Base-by-base conservation (phyloP, 2,329 filamentous ascomycete species). In the Talaromyces sp. region DNA sequence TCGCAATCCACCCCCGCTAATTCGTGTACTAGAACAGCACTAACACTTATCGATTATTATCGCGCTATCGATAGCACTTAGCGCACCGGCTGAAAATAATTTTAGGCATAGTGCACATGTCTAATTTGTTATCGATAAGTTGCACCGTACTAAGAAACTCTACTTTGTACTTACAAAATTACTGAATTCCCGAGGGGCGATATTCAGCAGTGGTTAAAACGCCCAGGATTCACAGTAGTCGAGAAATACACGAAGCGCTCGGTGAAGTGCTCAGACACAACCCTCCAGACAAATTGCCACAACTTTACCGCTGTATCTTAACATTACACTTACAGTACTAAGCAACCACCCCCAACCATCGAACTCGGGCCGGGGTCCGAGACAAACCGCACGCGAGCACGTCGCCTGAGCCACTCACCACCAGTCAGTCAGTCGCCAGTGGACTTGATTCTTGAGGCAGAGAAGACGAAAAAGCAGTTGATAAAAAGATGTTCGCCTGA, bases 381-480 rank as follows among this genome's bases (percentile, higher is more conserved):
- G 48, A 35, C 16, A 19, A 56, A 37, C n/a, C 19, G 37, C 64
- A 65, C 60, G 64, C 64, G 64, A 65, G 64, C 64, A 65, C 14
- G 59, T 41, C 64, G 64, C 64, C 64, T 65, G 64, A 65, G 64
- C 24, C 37, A n/a, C 37, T 35, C 24, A 37, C 4, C 35, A 31
- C 27, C 27, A 37, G 9, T 8, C 11, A n/a, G 52, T 39, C 50
- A 54, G 50, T 52, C 27, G 13, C 47, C 47, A 31, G 16, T 16
- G 16, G 6, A 31, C 14, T 39, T 13, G 11, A 39, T 39, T 13
- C 19, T 47, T 6, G 27, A 54, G 27, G 50, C n/a, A 3, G 11
- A 11, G 45, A 24, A 14, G 31, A 24, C 14, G 22, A 37, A 16
- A 37, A 56, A 37, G 19, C 13, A 10, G 16, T 7, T 31, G 11